Conservation (phyloP, 2,329 filamentous ascomycete species). For the Pestalotiopsis sp. region DNA sequence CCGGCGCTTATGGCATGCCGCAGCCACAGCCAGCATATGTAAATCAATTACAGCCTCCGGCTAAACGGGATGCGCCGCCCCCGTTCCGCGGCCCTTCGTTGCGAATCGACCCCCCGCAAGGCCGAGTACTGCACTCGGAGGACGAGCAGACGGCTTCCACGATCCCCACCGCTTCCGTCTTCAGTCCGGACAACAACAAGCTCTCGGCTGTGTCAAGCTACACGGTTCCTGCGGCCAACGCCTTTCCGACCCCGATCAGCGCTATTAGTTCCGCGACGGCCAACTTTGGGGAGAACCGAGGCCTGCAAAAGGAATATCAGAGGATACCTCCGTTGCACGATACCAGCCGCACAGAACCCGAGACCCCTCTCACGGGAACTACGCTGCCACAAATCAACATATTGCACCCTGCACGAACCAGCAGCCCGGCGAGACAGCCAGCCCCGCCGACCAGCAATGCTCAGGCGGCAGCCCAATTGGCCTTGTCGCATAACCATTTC, state of each 20-base stretch:
- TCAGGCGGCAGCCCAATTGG: conserved; percentile 61
- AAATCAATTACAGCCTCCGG: conserved; percentile 31
- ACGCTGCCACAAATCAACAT: conserved; percentile 61
- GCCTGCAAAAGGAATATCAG: conserved; percentile 57
- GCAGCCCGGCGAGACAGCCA: conserved; percentile 41
- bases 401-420: conserved; percentile 52
- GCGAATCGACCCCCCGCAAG: conserved; percentile 65
- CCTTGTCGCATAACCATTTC: conserved; percentile 58
- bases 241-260: conserved; percentile 66
- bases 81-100: conserved; percentile 64
- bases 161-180: conserved; percentile 58
- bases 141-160: conserved; percentile 63
- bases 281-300: conserved; percentile 30
- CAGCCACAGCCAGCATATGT: conserved; percentile 37
- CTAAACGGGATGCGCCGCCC: conserved; percentile 59
- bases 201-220: conserved; percentile 58
- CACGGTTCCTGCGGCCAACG: conserved; percentile 48
- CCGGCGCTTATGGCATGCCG: conserved; percentile 65
- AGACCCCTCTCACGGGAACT: conserved; percentile 53
- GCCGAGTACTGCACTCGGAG: conserved; percentile 58
- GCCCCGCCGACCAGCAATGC: conserved; percentile 42
- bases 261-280: conserved; percentile 43
- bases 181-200: conserved; percentile 64
- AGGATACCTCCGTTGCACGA: conserved; percentile 65
- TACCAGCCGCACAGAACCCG: conserved; percentile 56